phyloP scores from a whole-genome alignment of 2,329 filamentous ascomycete species.

The Bipolaris victoriae region DNA sequence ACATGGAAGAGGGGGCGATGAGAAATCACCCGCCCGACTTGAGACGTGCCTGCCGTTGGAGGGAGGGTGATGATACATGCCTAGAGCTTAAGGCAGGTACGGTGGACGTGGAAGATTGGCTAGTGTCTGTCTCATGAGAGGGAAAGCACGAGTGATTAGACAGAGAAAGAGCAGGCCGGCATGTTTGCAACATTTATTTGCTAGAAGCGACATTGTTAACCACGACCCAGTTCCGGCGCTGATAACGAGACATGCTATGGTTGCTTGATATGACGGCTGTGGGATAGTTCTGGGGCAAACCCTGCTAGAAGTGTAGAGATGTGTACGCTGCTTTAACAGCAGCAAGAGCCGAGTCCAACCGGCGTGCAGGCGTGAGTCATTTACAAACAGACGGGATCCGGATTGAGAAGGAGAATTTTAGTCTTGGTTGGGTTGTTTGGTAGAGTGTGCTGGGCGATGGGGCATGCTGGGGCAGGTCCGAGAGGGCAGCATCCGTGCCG shows the following conservation, averaged over 20 bases:
- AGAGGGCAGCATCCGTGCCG: not conserved
- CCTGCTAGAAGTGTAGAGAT: not conserved
- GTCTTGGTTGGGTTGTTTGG: not conserved
- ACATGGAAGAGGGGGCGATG: constrained; percentile 3
- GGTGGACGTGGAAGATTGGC: not conserved
- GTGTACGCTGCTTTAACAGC: not conserved
- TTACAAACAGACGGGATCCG: not conserved
- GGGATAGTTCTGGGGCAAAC: not conserved
- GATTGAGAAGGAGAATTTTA: not conserved
- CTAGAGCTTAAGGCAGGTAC: not conserved
- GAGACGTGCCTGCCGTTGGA: not conserved
- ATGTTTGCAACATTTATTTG: not conserved
- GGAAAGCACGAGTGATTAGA: not conserved
- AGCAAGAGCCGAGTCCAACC: not conserved
- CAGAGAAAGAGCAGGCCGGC: not conserved
- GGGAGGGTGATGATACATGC: not conserved
- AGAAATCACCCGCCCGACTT: not conserved
- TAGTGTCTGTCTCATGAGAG: no score
- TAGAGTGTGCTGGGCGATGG: not conserved
- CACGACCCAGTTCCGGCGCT: not conserved
- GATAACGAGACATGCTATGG: not conserved
- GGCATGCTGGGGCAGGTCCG: not conserved
- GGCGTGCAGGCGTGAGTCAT: not conserved
- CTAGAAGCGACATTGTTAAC: not conserved
- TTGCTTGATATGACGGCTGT: not conserved